A percentile compares a stretch with the other conserved stretches of the same genome.
Evolutionary conservation across 148 eudicot genomes (phyloP).

Genomic region (Amaranthus cruentus): DNA sequence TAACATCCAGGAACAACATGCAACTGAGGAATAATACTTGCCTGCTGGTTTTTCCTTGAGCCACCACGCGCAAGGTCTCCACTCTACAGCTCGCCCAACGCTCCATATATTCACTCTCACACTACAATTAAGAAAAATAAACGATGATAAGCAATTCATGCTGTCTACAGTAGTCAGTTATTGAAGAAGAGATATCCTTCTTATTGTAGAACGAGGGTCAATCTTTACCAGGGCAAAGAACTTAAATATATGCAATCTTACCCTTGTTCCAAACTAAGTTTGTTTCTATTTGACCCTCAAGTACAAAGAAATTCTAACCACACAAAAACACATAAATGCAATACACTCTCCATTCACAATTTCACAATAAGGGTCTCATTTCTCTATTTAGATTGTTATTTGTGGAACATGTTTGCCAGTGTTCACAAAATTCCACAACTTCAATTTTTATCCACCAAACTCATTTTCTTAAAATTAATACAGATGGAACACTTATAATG

Average conservation of each 20-base stretch:
- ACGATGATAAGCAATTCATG: background rate
- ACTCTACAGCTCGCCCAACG: slow-evolving; percentile 53
- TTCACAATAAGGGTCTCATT: no score
- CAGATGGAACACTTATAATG: no score
- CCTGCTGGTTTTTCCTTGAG: slow-evolving; percentile 45
- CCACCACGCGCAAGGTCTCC: slow-evolving; percentile 98
- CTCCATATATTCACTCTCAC: slow-evolving; percentile 62
- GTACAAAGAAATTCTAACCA: background rate
- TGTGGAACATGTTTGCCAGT: no score
- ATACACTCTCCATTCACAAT: no score
- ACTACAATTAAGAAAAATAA: slow-evolving; percentile 17
- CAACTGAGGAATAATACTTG: slow-evolving; percentile 24
- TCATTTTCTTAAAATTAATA: no score
- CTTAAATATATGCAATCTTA: no score
- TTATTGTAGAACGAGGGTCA: background rate
- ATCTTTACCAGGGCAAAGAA: no score
- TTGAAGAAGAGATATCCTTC: background rate
- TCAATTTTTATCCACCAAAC: no score
- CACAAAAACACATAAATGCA: no score
- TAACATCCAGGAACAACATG: background rate
- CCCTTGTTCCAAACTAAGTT: background rate
- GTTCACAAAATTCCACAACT: no score
- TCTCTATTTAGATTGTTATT: no score
- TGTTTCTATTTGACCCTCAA: background rate
- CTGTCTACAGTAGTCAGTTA: background rate